Evolutionary conservation across 73 alveolate genomes (phyloP).

Genomic region (Tetrahymena borealis): DNA sequence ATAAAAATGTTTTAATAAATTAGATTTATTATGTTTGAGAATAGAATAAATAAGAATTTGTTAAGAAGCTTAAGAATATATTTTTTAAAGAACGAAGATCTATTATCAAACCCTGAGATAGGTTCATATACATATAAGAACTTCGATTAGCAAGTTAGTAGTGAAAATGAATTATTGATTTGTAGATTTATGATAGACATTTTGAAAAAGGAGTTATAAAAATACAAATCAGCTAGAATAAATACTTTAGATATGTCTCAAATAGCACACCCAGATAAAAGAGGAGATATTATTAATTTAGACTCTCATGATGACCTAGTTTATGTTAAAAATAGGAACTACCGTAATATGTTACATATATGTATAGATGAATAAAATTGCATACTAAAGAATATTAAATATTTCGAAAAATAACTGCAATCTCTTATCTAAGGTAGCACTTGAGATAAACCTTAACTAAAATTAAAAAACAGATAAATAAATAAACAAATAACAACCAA

Average conservation of each 20-base stretch:
- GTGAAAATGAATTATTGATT: background rate
- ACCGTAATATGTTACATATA: background rate
- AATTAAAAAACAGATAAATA: background rate
- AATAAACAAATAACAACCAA: no score
- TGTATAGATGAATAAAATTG: background rate
- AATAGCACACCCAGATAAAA: background rate
- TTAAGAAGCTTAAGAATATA: background rate
- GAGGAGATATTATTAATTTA: background rate
- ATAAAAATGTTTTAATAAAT: background rate
- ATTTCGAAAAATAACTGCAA: background rate
- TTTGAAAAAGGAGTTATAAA: background rate
- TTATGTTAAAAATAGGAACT: background rate
- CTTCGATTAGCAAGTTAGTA: background rate
- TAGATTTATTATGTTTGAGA: background rate
- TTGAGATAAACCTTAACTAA: background rate
- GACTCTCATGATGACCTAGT: background rate
- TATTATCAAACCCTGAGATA: background rate
- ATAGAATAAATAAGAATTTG: background rate
- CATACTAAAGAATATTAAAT: background rate
- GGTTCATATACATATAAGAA: background rate
- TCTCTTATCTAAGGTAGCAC: background rate
- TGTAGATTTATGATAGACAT: background rate
- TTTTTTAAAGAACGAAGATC: background rate
- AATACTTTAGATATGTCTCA: background rate
- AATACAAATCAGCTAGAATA: background rate